A percentile compares a stretch with the other conserved stretches of the same genome.
Conservation (phyloP, 805 yeast genomes). For the Yamadazyma scolyti region DNA sequence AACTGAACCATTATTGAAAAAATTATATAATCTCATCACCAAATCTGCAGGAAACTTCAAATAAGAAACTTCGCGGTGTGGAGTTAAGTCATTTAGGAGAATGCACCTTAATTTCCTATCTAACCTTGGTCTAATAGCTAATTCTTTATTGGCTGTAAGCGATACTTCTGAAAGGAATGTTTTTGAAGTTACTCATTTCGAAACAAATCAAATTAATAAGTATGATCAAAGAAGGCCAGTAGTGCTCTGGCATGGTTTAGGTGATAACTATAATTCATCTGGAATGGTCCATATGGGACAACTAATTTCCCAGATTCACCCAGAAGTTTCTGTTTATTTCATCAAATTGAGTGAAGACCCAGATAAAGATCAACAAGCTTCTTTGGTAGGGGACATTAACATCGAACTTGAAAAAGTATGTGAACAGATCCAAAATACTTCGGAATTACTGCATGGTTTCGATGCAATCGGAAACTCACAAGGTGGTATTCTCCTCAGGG, state of each 20-base stretch:
- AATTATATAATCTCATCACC: too few species aligned
- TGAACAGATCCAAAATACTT: slow-evolving; percentile 42
- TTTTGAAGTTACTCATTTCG: too few species aligned
- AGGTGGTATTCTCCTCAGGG: slow-evolving; percentile 78
- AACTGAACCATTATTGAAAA: background rate
- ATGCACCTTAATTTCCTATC: too few species aligned
- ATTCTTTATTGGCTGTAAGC: too few species aligned
- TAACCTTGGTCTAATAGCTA: too few species aligned
- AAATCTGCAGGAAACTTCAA: too few species aligned
- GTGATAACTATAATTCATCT: slow-evolving; percentile 65
- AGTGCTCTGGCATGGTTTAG: slow-evolving; percentile 84
- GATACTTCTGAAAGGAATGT: too few species aligned
- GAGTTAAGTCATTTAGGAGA: too few species aligned
- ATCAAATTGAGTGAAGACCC: slow-evolving; percentile 49
- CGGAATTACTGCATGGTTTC: slow-evolving; percentile 53
- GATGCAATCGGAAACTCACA: slow-evolving; percentile 79
- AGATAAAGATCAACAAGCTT: slow-evolving; percentile 48
- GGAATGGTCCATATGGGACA: slow-evolving; percentile 49
- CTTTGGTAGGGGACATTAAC: slow-evolving; percentile 59
- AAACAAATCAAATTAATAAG: too few species aligned
- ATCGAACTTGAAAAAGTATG: slow-evolving; percentile 55
- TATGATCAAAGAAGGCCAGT: slow-evolving; percentile 52
- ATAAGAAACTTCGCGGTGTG: too few species aligned
- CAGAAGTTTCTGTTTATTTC: slow-evolving; percentile 51
- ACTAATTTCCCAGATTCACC: slow-evolving; percentile 41